A percentile compares a stretch with the other conserved stretches of the same genome.
Conservation (phyloP, 208 protist species). For the Leishmania mexicana region DNA sequence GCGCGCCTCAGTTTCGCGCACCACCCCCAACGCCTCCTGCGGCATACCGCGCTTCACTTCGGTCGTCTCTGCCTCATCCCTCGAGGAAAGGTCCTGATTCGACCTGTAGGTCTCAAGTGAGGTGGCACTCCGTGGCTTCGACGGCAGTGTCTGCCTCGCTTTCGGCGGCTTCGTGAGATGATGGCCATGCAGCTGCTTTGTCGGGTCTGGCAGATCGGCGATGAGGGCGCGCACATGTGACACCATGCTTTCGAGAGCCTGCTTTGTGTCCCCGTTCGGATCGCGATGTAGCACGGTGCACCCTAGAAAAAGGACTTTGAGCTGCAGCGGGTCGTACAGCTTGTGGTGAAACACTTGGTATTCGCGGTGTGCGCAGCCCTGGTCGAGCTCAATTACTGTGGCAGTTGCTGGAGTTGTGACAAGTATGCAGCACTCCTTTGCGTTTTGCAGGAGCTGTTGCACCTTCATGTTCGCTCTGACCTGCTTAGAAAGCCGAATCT, state of each 20-base stretch:
- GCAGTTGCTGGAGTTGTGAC: constrained; percentile 50
- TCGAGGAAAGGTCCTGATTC: constrained; percentile 21
- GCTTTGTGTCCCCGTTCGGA: constrained; percentile 26
- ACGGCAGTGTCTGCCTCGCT: constrained; percentile 5
- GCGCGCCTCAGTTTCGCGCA: constrained; percentile 54
- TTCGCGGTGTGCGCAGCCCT: constrained; percentile 31
- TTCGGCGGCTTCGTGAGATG: constrained; percentile 33
- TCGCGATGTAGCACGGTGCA: constrained; percentile 63
- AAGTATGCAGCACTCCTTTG: constrained; percentile 77
- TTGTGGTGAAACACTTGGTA: constrained; percentile 87
- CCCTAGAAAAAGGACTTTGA: constrained; percentile 75
- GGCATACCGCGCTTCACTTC: constrained; percentile 20
- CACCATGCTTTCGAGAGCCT: constrained; percentile 55
- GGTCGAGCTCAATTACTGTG: constrained; percentile 40
- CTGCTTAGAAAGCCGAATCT: constrained; percentile 44
- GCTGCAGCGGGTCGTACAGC: constrained; percentile 80
- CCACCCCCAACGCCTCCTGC: constrained; percentile 33
- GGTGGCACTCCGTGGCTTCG: constrained; percentile 19
- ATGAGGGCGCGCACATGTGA: constrained; percentile 61
- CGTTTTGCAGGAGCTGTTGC: constrained; percentile 51
- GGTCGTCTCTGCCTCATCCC: constrained; percentile 23
- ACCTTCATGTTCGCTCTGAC: constrained; percentile 64
- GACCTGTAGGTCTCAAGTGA: constrained; percentile 29
- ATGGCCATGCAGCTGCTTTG: constrained; percentile 43
- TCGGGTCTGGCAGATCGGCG: constrained; percentile 46